Conservation (phyloP, 1,284 basidiomycete genomes). For the Gymnopus androsaceus region DNA sequence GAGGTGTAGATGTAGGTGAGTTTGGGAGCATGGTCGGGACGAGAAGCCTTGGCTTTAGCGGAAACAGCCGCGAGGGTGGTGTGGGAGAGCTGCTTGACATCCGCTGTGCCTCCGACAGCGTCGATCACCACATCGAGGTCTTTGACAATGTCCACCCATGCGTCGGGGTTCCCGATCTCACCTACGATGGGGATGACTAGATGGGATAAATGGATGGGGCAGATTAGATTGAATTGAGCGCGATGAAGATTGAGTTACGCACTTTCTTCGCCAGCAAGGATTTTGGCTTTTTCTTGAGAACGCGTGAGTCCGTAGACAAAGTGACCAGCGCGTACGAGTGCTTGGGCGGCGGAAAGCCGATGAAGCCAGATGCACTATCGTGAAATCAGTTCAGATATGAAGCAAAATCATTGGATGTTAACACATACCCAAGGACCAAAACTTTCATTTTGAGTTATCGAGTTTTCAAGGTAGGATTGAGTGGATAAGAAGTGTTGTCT, state of each 20-base stretch:
- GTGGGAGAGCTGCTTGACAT: slow-evolving; percentile 15
- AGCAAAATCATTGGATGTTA: background rate
- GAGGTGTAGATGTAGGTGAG: slow-evolving; percentile 54
- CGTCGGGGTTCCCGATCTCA: slow-evolving; percentile 34
- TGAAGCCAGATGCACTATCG: slow-evolving; percentile 44
- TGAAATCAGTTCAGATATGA: background rate
- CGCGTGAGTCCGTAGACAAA: slow-evolving; percentile 53
- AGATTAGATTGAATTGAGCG: background rate
- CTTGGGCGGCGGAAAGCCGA: slow-evolving; percentile 50
- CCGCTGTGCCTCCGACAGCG: slow-evolving; percentile 42
- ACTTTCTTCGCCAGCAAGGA: slow-evolving; percentile 49
- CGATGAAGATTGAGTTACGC: slow-evolving; percentile 15
- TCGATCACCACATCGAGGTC: slow-evolving; percentile 51
- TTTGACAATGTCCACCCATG: slow-evolving; percentile 41
- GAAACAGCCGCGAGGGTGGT: slow-evolving; percentile 37
- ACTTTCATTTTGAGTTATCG: slow-evolving; percentile 20
- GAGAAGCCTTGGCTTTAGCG: slow-evolving; percentile 30
- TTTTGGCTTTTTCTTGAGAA: slow-evolving; percentile 38
- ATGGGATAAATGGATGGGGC: too few relatives aligned
- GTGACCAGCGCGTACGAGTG: slow-evolving; percentile 51
- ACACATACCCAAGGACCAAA: slow-evolving; percentile 12
- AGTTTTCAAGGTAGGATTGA: too few relatives aligned
- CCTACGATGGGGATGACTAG: slow-evolving; percentile 50
- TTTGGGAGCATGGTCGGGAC: slow-evolving; percentile 38
- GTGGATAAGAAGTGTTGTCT: too few relatives aligned